phyloP scores from a whole-genome alignment of 2,329 filamentous ascomycete genomes.

The Venturia effusa region DNA sequence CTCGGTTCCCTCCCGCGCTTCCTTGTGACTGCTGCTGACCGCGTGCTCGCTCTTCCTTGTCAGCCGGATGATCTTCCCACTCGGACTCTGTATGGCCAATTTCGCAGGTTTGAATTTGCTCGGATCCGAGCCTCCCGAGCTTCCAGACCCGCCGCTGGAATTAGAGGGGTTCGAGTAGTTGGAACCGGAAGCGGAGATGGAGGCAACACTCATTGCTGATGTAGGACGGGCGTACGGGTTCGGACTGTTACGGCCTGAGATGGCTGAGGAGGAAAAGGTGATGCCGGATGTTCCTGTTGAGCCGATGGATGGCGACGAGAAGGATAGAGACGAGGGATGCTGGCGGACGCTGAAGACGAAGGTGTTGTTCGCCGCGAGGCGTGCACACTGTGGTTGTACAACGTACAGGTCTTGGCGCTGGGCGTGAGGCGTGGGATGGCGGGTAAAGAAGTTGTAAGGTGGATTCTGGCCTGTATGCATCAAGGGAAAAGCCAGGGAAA shows the following conservation, averaged over 20 bases:
- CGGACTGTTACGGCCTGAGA: slow-evolving; percentile 36
- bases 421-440: slow-evolving; percentile 95
- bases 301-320: slow-evolving; percentile 24
- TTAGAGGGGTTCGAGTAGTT: slow-evolving; percentile 36
- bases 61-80: slow-evolving; percentile 84
- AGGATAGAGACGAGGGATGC: slow-evolving; percentile 56
- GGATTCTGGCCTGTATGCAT: slow-evolving; percentile 88
- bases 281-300: slow-evolving; percentile 20
- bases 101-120: slow-evolving; percentile 74
- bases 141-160: slow-evolving; percentile 38
- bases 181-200: slow-evolving; percentile 41
- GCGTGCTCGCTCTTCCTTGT: slow-evolving; percentile 68
- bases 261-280: slow-evolving; percentile 16
- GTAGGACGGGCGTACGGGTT: slow-evolving; percentile 43
- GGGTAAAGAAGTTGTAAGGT: slow-evolving; percentile 80
- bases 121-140: slow-evolving; percentile 29
- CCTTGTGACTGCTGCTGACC: slow-evolving; percentile 35
- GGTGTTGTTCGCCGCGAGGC: slow-evolving; percentile 86
- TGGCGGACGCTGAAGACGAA: slow-evolving; percentile 96
- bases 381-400: slow-evolving; percentile 84
- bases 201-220: slow-evolving; percentile 51
- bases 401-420: slow-evolving; percentile 95
- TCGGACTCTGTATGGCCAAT: slow-evolving; percentile 85
- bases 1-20: slow-evolving; percentile 60
- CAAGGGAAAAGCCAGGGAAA: slow-evolving; percentile 83